Evolutionary conservation across 306 rosid species (phyloP), one percentile per base, ranked within the genome.

Genomic region (Begonia peltatifolia): DNA sequence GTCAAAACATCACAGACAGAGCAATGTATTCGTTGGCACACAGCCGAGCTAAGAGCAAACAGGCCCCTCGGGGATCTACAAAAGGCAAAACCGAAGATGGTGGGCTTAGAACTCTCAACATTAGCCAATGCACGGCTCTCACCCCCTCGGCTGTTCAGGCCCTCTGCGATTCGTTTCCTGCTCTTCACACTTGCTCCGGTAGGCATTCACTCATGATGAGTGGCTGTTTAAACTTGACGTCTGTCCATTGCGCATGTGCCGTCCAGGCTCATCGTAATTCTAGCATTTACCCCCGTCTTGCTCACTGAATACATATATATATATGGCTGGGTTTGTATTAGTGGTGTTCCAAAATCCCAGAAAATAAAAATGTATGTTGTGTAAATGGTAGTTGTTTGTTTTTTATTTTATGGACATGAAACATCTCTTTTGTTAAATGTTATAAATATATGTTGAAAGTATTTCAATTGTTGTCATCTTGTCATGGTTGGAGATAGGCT

Each of bases 61-160:
- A 11, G 25, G 74, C 84, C 46, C 53, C 69, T 13, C 80, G 97
- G 95, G 82, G 69, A 67, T 53, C 94, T 11, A 67, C 59, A 58
- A 83, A 85, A 64, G 82, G 66, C 61, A 62, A 30, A 61, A 82
- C 62, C 9, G 95, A 90, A 12, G 88, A 86, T 2, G 84, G 81
- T 14, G 99, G 99, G 2, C 76, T 92, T 2, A 76, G 47, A 68
- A 75, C 73, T 0, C 79, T 92, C 54, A 92, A 92, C 75, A 92
- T 92, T n/a, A 83, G 99, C 82, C 99, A 92, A 64, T 92, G 99
- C 75, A 92, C 96, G 0, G 78, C 96, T 14, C 96, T 92, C 25
- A 92, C 99, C 8, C 99, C 99, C 18, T 59, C 83, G 0, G 99
- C 96, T 7, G 96, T 92, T 42, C 99, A 92, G 53, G 94, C 96